Percentiles rank a stretch among this genome's conserved stretches.
Evolutionary conservation across 495 filamentous ascomycete species (phyloP).

Genomic region (Tuber brumale): DNA sequence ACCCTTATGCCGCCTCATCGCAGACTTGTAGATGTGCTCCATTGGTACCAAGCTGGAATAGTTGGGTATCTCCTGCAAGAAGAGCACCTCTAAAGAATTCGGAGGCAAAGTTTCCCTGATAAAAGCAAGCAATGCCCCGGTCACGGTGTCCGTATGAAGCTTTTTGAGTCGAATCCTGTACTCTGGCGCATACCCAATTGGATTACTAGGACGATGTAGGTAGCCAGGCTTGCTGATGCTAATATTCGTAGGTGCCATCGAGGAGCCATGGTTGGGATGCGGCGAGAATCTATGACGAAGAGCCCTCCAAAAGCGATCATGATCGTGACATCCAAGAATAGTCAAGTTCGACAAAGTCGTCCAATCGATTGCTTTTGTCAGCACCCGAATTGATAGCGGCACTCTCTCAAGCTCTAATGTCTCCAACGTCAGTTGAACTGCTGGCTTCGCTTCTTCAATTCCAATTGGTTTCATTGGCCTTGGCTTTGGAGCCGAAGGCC

Average conservation of each 20-base stretch:
- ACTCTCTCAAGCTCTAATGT: conserved; percentile 80
- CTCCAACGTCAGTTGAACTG: conserved; percentile 58
- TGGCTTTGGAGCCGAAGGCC: conserved; percentile 1
- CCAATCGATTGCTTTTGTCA: conserved; percentile 74
- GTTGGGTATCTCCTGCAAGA: conserved; percentile 65
- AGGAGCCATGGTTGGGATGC: conserved; percentile 6
- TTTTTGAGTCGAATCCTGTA: conserved; percentile 70
- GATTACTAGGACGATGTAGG: conserved; percentile 36
- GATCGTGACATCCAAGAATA: conserved; percentile 68
- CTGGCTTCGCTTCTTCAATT: conserved; percentile 26
- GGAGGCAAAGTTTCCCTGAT: conserved; percentile 79
- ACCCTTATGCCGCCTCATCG: conserved; percentile 62
- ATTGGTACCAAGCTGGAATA: conserved; percentile 58
- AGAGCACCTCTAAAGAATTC: conserved; percentile 75
- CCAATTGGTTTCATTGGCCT: conserved; percentile 14
- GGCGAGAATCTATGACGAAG: conserved; percentile 68
- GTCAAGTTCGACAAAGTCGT: conserved; percentile 68
- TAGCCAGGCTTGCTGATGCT: conserved; percentile 30
- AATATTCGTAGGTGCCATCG: conserved; percentile 16
- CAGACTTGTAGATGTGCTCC: conserved; percentile 66
- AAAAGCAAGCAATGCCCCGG: conserved; percentile 68
- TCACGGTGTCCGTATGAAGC: conserved; percentile 78
- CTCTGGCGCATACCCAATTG: conserved; percentile 43
- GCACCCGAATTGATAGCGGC: conserved; percentile 59
- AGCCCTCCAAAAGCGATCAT: conserved; percentile 75